Evolutionary conservation across 805 yeast genomes (phyloP).

Genomic region (Zygoascus ofunaensis): DNA sequence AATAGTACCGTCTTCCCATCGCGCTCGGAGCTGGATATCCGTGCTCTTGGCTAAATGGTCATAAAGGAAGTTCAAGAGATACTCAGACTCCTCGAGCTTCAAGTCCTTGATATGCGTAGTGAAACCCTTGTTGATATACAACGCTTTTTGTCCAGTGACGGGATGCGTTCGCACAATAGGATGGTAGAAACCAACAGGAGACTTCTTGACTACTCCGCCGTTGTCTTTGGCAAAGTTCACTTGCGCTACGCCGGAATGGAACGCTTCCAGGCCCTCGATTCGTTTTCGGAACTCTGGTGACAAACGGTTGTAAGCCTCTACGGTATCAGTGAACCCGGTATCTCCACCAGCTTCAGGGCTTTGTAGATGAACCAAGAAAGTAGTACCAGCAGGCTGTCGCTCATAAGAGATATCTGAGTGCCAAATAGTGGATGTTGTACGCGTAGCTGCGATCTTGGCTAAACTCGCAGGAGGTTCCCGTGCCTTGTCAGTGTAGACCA

Average conservation of each 20-base stretch:
- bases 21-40: conserved; percentile 63
- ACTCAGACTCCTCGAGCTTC: conserved; percentile 57
- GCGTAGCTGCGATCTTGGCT: conserved; percentile 17
- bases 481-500: conserved; percentile 43
- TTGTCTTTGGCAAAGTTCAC: conserved; percentile 27
- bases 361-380: conserved; percentile 55
- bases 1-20: conserved; percentile 62
- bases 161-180: conserved; percentile 55
- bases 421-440: conserved; percentile 37
- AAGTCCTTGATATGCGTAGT: conserved; percentile 54
- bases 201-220: conserved; percentile 37
- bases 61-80: conserved; percentile 37
- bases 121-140: conserved; percentile 48
- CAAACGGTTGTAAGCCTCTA: conserved; percentile 61
- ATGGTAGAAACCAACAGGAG: conserved; percentile 42
- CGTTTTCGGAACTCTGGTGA: conserved; percentile 56
- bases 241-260: conserved; percentile 56
- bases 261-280: conserved; percentile 50
- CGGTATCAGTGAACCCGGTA: conserved; percentile 63
- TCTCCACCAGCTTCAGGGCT: conserved; percentile 64
- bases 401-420: conserved; percentile 73
- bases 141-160: conserved; percentile 48
- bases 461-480: conserved; percentile 17
- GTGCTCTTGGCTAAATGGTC: conserved; percentile 41
- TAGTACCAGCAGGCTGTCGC: conserved; percentile 61